These are phyloP conservation scores for Ogataea allantospora DNA, from an alignment of 805 yeast species.

Conservation along the genomic window DNA sequence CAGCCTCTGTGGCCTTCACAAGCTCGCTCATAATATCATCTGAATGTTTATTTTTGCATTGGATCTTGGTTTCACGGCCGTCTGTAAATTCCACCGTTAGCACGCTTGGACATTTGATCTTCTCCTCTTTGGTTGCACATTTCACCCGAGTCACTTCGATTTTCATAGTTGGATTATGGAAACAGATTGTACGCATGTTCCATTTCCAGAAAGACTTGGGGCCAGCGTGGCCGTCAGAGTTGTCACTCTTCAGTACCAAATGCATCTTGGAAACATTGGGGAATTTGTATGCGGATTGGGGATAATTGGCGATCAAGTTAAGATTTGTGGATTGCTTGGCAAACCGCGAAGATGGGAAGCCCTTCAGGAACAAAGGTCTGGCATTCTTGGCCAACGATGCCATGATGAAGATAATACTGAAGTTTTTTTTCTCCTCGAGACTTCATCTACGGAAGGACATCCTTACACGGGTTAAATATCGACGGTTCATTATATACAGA, in stretches of 20 bases:
- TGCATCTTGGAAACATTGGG: constrained; percentile 45
- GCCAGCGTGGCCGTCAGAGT: constrained; percentile 59
- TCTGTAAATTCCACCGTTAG: constrained; percentile 40
- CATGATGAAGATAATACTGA: constrained; percentile 1
- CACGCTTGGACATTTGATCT: constrained; percentile 43
- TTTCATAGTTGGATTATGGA: constrained; percentile 73
- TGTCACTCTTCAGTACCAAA: constrained; percentile 48
- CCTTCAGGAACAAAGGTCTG: constrained; percentile 30
- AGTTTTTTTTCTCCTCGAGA: constrained; percentile 3
- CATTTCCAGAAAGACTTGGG: constrained; percentile 73
- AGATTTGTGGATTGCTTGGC: constrained; percentile 50
- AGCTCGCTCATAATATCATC: constrained; percentile 57
- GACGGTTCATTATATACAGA: constrained; percentile 5
- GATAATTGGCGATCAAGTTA: constrained; percentile 50
- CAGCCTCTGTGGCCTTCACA: constrained; percentile 50
- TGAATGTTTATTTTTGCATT: constrained; percentile 51
- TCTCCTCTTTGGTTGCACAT: constrained; percentile 41
- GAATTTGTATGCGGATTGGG: constrained; percentile 39
- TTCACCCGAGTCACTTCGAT: constrained; percentile 60
- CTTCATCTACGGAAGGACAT: background rate
- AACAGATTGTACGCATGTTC: constrained; percentile 72
- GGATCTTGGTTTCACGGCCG: constrained; percentile 42
- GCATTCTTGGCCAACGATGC: constrained; percentile 18
- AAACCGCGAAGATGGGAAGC: constrained; percentile 40
- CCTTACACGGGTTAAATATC: constrained; percentile 7